Evolutionary conservation across 768 basidiomycete species (phyloP).

Genomic region (Pulveroboletus sp.): DNA sequence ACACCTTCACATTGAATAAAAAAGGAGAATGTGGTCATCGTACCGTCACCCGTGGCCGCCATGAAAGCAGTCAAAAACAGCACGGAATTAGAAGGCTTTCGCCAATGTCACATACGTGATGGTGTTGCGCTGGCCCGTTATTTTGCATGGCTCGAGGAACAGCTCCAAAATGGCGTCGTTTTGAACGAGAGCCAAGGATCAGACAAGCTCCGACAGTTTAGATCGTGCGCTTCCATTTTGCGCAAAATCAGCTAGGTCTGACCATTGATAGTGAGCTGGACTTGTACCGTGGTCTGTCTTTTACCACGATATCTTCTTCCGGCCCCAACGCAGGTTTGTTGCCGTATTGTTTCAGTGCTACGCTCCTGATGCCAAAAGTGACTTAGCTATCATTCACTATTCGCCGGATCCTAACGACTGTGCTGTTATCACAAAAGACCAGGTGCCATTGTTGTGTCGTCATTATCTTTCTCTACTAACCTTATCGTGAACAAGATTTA

Average conservation of each 20-base stretch:
- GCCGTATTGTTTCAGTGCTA: background rate
- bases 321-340: slow-evolving; percentile 85
- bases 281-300: slow-evolving; percentile 84
- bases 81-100: slow-evolving; percentile 86
- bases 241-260: background rate
- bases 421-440: slow-evolving; percentile 71
- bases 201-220: slow-evolving; percentile 70
- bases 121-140: slow-evolving; percentile 85
- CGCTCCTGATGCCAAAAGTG: background rate
- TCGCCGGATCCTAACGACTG: slow-evolving; percentile 71
- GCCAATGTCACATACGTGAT: slow-evolving; percentile 85
- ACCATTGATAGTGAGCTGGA: slow-evolving; percentile 57
- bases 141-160: slow-evolving; percentile 93
- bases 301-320: slow-evolving; percentile 88
- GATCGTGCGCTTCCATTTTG: slow-evolving; percentile 57
- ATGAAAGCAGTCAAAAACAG: slow-evolving; percentile 79
- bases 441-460: slow-evolving; percentile 39
- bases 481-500: slow-evolving; percentile 51
- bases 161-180: slow-evolving; percentile 56
- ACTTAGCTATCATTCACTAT: slow-evolving; percentile 89
- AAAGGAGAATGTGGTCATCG: slow-evolving; percentile 57
- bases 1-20: slow-evolving; percentile 2
- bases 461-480: slow-evolving; percentile 28
- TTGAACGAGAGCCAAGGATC: slow-evolving; percentile 82
- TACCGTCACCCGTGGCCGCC: slow-evolving; percentile 73